Conservation (phyloP, 345 rosid genomes). For the Gossypium raimondii region DNA sequence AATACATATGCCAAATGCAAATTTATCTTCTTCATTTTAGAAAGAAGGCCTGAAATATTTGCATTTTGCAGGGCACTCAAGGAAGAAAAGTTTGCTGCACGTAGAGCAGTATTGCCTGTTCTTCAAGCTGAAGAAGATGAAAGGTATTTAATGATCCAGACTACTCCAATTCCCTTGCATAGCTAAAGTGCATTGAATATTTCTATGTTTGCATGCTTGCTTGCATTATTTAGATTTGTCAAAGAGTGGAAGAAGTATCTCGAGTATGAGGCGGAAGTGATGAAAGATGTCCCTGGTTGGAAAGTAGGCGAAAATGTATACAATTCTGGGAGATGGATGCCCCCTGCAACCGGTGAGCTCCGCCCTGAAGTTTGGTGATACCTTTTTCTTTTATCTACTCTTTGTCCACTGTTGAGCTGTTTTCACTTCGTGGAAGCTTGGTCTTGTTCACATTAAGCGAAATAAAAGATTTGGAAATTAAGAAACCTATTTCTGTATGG, state of each 20-base stretch:
- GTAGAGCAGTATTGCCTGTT: conserved; percentile 75
- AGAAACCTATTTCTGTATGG: background rate
- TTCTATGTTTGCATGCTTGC: background rate
- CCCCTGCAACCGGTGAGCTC: conserved; percentile 94
- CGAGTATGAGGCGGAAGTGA: conserved; percentile 92
- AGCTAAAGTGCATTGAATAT: background rate
- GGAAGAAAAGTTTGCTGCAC: conserved; percentile 93
- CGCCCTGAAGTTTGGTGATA: conserved; percentile 96
- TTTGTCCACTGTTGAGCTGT: background rate
- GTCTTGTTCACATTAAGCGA: background rate
- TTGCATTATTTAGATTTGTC: conserved; percentile 53
- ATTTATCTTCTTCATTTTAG: background rate
- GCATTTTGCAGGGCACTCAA: conserved; percentile 61
- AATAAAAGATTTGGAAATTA: conserved; percentile 9
- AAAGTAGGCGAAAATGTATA: conserved; percentile 93
- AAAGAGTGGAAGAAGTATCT: conserved; percentile 96
- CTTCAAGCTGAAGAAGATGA: conserved; percentile 99
- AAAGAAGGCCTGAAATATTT: conserved; percentile 11
- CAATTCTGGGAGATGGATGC: conserved; percentile 96
- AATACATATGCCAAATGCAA: background rate
- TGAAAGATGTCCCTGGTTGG: conserved; percentile 99
- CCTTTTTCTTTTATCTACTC: background rate
- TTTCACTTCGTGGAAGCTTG: background rate
- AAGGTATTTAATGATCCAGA: conserved; percentile 39
- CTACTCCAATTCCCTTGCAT: background rate